Conservation (phyloP, 805 yeast genomes). For the Kodamaea neixiangensis region DNA sequence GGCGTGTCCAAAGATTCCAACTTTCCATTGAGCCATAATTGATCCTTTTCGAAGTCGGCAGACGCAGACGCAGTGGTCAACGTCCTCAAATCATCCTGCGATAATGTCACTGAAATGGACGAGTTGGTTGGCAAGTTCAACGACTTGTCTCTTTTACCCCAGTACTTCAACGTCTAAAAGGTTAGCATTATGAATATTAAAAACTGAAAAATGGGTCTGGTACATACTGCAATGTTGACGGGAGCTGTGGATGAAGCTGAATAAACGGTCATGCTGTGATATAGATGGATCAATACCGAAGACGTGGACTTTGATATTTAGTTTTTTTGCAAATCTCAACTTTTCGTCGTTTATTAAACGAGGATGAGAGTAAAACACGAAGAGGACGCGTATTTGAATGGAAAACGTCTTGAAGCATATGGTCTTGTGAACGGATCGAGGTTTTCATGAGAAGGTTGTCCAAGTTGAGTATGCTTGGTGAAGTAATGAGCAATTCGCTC, state of each 20-base stretch:
- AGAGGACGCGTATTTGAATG: too few relatives aligned
- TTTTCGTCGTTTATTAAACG: constrained; percentile 4
- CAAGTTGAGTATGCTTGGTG: too few relatives aligned
- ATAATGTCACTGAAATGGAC: constrained; percentile 89
- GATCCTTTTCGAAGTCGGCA: constrained; percentile 57
- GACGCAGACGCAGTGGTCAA: constrained; percentile 84
- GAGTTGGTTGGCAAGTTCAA: constrained; percentile 95
- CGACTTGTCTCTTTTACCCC: constrained; percentile 95
- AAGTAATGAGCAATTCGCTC: too few relatives aligned
- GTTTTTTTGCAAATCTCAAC: background rate
- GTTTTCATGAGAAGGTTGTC: too few relatives aligned
- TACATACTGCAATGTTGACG: constrained; percentile 76
- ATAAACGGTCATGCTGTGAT: constrained; percentile 50
- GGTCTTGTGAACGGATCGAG: too few relatives aligned
- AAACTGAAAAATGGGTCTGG: background rate
- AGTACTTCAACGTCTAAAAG: constrained; percentile 81
- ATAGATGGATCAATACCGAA: background rate
- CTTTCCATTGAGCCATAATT: constrained; percentile 83
- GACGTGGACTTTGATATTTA: background rate
- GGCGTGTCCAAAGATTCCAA: constrained; percentile 67
- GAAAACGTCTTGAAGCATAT: too few relatives aligned
- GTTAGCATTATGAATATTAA: constrained; percentile 11
- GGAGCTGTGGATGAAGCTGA: constrained; percentile 92
- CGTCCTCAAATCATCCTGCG: constrained; percentile 89
- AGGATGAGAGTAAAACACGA: background rate